Evolutionary conservation across 352 stramenopile species (phyloP).

Genomic region (Phytophthora pseudosyringae): DNA sequence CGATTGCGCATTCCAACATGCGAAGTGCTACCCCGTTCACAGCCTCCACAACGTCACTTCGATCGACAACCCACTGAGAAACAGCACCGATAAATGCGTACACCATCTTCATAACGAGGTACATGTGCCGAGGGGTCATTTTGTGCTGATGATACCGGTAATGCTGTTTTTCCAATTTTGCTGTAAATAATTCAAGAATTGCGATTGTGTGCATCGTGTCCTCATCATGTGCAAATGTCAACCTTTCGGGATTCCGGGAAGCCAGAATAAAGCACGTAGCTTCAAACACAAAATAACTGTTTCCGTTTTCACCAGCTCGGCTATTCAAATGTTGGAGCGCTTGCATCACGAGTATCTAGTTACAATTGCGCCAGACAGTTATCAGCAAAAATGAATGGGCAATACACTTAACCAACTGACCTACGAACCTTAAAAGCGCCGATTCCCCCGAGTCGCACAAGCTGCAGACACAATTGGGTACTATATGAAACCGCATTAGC

Average conservation of each 20-base stretch:
- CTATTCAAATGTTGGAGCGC: slow-evolving; percentile 30
- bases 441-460: slow-evolving; percentile 44
- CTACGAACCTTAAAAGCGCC: slow-evolving; percentile 50
- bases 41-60: slow-evolving; percentile 10
- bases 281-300: slow-evolving; percentile 49
- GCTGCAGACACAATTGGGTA: slow-evolving; percentile 42
- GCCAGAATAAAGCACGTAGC: slow-evolving; percentile 55
- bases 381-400: slow-evolving; percentile 2
- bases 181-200: slow-evolving; percentile 30
- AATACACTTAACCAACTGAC: background rate
- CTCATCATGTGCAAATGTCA: slow-evolving; percentile 11
- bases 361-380: background rate
- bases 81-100: slow-evolving; percentile 28
- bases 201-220: slow-evolving; percentile 11
- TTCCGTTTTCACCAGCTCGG: slow-evolving; percentile 12
- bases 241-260: slow-evolving; percentile 16
- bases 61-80: slow-evolving; percentile 12
- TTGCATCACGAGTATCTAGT: slow-evolving; percentile 30
- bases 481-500: slow-evolving; percentile 30
- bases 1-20: slow-evolving; percentile 30
- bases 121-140: slow-evolving; percentile 35
- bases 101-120: slow-evolving; percentile 43
- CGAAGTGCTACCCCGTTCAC: slow-evolving; percentile 21
- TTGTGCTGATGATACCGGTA: slow-evolving; percentile 22
- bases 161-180: slow-evolving; percentile 31